Conservation (phyloP, 2,329 filamentous ascomycete genomes). For the Beauveria bassiana region DNA sequence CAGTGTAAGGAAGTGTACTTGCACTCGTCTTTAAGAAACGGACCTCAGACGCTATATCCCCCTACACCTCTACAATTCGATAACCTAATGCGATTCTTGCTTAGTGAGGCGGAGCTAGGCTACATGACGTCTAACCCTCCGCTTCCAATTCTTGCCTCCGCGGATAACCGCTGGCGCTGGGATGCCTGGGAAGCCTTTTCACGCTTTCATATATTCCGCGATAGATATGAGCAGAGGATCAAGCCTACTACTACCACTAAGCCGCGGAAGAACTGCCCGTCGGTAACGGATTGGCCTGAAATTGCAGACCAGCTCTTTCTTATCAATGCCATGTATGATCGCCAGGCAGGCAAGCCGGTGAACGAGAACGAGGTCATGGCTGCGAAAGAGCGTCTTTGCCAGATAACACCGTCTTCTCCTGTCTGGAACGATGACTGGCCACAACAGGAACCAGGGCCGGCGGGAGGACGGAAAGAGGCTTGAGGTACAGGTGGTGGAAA, state of each 20-base stretch:
- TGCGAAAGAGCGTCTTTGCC: background rate
- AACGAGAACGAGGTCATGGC: background rate
- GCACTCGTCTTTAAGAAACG: background rate
- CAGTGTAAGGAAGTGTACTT: background rate
- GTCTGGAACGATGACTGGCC: background rate
- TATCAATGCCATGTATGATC: background rate
- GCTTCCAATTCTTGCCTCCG: background rate
- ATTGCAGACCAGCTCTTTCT: background rate
- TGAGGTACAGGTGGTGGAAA: background rate
- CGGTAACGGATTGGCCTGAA: background rate
- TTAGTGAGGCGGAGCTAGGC: background rate
- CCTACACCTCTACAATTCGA: background rate
- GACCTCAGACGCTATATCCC: background rate
- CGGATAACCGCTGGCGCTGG: background rate
- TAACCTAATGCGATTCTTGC: background rate
- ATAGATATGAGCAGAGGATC: background rate
- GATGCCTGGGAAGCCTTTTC: background rate
- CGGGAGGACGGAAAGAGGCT: background rate
- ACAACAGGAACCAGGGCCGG: background rate
- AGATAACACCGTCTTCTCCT: background rate
- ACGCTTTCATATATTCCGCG: background rate
- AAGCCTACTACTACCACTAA: background rate
- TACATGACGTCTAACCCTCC: background rate
- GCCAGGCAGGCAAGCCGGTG: background rate
- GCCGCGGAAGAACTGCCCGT: background rate